Base-by-base conservation (phyloP, 2,329 filamentous ascomycete species). In the Aspergillus pseudotamarii region DNA sequence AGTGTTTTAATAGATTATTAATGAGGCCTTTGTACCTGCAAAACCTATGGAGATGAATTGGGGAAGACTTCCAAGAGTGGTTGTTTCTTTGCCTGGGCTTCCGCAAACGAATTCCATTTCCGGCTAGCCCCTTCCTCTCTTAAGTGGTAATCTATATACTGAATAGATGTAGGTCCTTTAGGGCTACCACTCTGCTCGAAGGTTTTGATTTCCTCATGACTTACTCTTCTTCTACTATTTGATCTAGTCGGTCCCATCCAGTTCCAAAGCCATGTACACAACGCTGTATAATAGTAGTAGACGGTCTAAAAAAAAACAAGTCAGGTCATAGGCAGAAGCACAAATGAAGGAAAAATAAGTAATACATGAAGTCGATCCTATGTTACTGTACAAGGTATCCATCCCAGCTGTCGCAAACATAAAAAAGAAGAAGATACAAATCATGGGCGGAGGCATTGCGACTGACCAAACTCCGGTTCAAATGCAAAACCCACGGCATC, bases 311-410 rank as follows among this genome's bases (percentile, higher is more conserved):
- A 41, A 41, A 19, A n/a, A n/a, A n/a, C n/a, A n/a, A 19, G n/a
- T 4, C n/a, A 14, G n/a, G 46, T 19, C 8, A 28, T 38, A 30
- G 51, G 58, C 51, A 64, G 67, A 66, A 66, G 62, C 60, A 65
- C 67, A 66, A 65, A 54, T 46, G 36, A 58, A 56, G 53, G 61
- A 48, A 43, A 43, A 60, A 34, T 58, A 66, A 64, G 59, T 61
- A 51, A 58, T 64, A 66, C 63, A 73, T 71, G 65, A 74, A 72
- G 69, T 71, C 54, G 60, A 60, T 38, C 62, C 57, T 69, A 75
- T 69, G 68, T 69, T 78, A 77, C 71, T 77, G 72, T 77, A 77
- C 74, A 78, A 75, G 73, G 73, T 68, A 71, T 73, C 70, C 69
- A 72, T 72, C 69, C 71, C 71, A 73, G 70, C 67, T 70, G 70